Evolutionary conservation across 75 land plant genomes (phyloP).

Genomic region (Cryptomeria japonica): DNA sequence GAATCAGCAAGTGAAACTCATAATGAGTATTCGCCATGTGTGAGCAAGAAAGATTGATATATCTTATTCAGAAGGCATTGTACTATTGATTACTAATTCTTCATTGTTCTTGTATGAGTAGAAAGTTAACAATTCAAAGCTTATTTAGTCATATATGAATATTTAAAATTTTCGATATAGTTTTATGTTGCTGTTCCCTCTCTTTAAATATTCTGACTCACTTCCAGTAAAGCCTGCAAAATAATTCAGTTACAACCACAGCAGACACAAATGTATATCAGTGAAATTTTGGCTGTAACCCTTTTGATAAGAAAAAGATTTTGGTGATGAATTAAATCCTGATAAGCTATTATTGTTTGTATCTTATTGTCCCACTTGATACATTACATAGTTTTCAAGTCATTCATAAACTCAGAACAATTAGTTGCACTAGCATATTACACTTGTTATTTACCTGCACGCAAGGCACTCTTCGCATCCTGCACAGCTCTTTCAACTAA

Average conservation of each 20-base stretch:
- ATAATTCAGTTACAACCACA: background rate
- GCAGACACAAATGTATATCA: background rate
- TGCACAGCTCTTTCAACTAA: conserved; percentile 80
- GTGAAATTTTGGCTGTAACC: background rate
- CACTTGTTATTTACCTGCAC: conserved; percentile 29
- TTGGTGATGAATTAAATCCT: background rate
- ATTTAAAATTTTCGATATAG: background rate
- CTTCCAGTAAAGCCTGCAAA: background rate
- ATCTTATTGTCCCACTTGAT: background rate
- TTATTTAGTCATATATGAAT: background rate
- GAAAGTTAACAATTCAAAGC: background rate
- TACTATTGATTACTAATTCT: background rate
- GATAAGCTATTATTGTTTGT: background rate
- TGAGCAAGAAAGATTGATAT: background rate
- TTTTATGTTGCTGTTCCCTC: background rate
- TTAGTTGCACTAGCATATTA: background rate
- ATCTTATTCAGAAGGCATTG: background rate
- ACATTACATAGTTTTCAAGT: background rate
- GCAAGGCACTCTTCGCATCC: conserved; percentile 76
- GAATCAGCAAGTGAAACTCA: background rate
- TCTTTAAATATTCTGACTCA: background rate
- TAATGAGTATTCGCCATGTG: background rate
- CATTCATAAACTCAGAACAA: background rate
- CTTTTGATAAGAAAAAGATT: background rate
- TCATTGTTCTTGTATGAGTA: background rate